phyloP scores from a whole-genome alignment of 2,329 filamentous ascomycete species.

The Balansia obtecta region DNA sequence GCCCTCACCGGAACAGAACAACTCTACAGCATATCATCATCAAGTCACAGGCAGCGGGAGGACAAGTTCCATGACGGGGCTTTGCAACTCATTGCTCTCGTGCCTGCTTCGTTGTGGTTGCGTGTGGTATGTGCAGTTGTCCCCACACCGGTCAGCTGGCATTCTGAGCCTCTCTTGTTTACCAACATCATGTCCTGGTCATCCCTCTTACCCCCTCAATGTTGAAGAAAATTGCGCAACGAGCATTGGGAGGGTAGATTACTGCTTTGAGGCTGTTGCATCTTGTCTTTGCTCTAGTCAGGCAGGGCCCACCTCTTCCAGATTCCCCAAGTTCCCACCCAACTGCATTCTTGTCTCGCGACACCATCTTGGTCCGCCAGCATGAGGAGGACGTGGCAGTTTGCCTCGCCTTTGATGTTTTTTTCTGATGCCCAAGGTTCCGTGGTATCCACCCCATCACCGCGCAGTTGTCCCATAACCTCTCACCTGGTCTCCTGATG shows the following conservation, averaged over 20 bases:
- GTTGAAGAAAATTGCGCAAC: neutral
- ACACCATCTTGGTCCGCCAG: neutral
- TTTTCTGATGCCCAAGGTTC: neutral
- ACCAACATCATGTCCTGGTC: neutral
- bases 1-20: neutral
- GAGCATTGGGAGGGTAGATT: neutral
- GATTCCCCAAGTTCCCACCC: neutral
- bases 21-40: neutral
- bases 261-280: neutral
- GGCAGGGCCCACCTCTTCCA: neutral
- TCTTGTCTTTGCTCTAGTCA: neutral
- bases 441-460: too few relatives aligned
- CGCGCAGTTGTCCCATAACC: neutral
- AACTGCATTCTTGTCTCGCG: neutral
- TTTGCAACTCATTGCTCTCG: too few relatives aligned
- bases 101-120: neutral
- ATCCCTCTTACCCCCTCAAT: neutral
- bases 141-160: constrained; percentile 7
- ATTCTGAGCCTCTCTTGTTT: neutral
- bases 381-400: neutral
- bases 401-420: neutral
- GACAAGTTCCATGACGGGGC: too few relatives aligned
- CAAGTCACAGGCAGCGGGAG: neutral
- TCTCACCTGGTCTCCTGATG: neutral
- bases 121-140: neutral